These are phyloP conservation scores for Symbiotaphrina buchneri DNA, from an alignment of 495 filamentous ascomycete species.

Conservation along the genomic window DNA sequence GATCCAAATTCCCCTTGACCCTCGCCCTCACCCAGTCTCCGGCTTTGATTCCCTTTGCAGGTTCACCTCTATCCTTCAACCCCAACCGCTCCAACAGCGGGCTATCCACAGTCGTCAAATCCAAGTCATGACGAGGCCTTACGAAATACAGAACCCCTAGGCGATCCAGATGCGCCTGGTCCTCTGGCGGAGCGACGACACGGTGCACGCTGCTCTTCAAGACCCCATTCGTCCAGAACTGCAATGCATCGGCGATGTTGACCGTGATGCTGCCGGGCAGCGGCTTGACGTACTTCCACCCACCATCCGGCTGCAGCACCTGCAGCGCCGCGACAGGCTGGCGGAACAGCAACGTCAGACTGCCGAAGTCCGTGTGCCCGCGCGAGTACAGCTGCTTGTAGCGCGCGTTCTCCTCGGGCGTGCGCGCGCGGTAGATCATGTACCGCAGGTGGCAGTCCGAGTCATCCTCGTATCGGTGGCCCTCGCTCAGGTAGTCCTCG, in stretches of 20 bases:
- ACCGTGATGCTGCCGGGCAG: constrained; percentile 9
- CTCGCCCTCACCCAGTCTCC: no score
- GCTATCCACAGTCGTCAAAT: no score
- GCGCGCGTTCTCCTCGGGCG: constrained; percentile 20
- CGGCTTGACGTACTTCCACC: constrained; percentile 2
- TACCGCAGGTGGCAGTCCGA: constrained; percentile 26
- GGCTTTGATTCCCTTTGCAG: no score
- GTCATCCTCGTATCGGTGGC: constrained; percentile 24
- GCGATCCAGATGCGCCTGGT: no score
- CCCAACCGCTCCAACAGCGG: no score
- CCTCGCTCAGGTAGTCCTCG: constrained; percentile 23
- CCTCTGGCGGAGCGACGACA: no score
- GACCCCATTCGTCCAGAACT: constrained; percentile 75
- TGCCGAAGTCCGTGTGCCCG: constrained; percentile 12
- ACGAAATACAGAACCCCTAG: no score
- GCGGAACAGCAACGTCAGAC: constrained; percentile 10
- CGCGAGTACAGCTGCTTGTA: constrained; percentile 18
- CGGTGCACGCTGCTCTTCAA: constrained; percentile 73
- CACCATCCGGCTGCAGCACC: constrained; percentile 2
- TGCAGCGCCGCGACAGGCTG: constrained; percentile 6
- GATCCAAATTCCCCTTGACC: no score
- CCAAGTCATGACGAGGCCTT: no score
- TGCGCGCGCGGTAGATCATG: constrained; percentile 26
- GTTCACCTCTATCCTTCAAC: no score
- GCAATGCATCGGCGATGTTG: constrained; percentile 12